Conservation (phyloP, 2,329 filamentous ascomycete species). For the Xylaria sp. region DNA sequence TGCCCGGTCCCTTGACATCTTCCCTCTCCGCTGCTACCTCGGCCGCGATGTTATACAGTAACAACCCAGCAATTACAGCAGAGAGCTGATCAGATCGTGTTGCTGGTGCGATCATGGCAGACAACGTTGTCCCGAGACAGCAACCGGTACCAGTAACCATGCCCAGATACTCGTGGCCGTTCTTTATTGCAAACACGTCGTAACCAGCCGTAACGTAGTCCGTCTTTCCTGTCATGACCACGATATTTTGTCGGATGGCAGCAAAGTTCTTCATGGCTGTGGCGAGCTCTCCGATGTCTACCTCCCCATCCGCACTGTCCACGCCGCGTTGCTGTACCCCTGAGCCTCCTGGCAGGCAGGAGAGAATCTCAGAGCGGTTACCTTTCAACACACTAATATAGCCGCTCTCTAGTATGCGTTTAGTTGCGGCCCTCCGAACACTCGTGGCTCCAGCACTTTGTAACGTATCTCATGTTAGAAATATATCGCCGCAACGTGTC, state of each 20-base stretch:
- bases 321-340: conserved; percentile 64
- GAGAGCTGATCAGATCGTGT: conserved; percentile 56
- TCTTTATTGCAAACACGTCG: conserved; percentile 61
- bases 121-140: conserved; percentile 75
- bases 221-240: conserved; percentile 74
- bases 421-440: conserved; percentile 65
- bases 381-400: conserved; percentile 89
- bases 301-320: conserved; percentile 69
- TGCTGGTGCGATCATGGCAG: conserved; percentile 64
- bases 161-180: conserved; percentile 69
- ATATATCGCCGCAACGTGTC: background rate
- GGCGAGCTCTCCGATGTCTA: conserved; percentile 48
- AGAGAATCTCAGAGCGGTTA: conserved; percentile 90
- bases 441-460: conserved; percentile 68
- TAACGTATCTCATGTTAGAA: conserved; percentile 6
- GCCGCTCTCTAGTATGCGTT: conserved; percentile 63
- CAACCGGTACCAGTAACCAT: conserved; percentile 78
- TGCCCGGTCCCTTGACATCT: conserved; percentile 73
- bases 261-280: conserved; percentile 63
- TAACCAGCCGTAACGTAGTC: conserved; percentile 75
- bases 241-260: conserved; percentile 59
- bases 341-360: conserved; percentile 42
- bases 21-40: conserved; percentile 60
- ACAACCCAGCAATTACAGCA: conserved; percentile 65
- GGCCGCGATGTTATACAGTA: conserved; percentile 72